Evolutionary conservation across 306 rosid genomes (phyloP), one percentile per base, ranked within the genome.

Genomic region (Corylus americana): DNA sequence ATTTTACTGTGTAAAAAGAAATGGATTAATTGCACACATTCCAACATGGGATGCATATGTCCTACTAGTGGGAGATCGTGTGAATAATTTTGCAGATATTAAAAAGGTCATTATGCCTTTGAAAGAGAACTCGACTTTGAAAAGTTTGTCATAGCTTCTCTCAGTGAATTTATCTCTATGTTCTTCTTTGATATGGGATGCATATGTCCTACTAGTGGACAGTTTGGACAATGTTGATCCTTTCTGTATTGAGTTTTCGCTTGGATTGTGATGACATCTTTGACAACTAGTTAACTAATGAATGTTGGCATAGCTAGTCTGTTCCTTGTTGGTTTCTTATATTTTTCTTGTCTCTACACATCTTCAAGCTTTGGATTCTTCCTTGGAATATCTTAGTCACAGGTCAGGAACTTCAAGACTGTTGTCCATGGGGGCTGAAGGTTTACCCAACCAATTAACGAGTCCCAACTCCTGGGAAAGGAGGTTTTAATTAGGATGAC

Each of bases 251-350:
- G 13, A 14, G 29, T 42, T 18, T 39, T 39, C 25, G 4, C 27
- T 42, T 68, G 53, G 29, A 68, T 42, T 68, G 29, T 42, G 72
- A 64, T 22, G 42, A 3, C 49, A 4, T 64, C n/a, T 67, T 42
- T 68, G 50, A 42, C 29, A 68, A n/a, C n/a, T 5, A 63, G 44
- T 59, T 59, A 59, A 59, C 66, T 59, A 59, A 63, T 63, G 72
- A n/a, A 39, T 67, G 6, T 16, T 17, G 18, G 29, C 27, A 8
- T 18, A 10, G 7, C 72, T 37, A 1, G 49, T n/a, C 27, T 67
- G 7, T 18, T 39, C 44, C 17, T 67, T 17, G 71, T 63, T 35
- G 14, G 1, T 66, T 2, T 39, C 25, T 13, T 66, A 39, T 66
- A 17, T 66, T 16, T 67, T 42, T 2, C 22, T 67, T 67, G 72